These are phyloP conservation scores for Metarhizium rileyi DNA, from an alignment of 2,329 filamentous ascomycete species.

Conservation along the genomic window DNA sequence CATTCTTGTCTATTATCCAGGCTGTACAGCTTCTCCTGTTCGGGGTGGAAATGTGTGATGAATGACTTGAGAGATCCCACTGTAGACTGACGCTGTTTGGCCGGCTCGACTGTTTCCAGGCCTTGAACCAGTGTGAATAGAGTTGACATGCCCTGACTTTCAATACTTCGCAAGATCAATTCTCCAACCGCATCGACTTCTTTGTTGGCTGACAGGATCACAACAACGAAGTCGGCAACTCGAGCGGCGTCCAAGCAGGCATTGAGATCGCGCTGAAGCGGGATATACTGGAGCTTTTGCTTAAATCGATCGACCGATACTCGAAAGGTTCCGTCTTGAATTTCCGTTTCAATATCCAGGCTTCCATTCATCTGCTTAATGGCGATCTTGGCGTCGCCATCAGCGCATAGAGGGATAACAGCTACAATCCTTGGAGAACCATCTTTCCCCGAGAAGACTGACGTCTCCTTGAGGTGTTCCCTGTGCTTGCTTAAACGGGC, in stretches of 20 bases:
- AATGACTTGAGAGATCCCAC: constrained; percentile 80
- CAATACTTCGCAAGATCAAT: constrained; percentile 73
- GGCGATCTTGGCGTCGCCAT: constrained; percentile 57
- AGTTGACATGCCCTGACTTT: constrained; percentile 90
- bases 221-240: constrained; percentile 82
- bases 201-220: constrained; percentile 71
- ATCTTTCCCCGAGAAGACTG: constrained; percentile 76
- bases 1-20: constrained; percentile 85
- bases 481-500: constrained; percentile 73
- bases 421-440: constrained; percentile 83
- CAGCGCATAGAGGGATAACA: constrained; percentile 71
- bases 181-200: constrained; percentile 83
- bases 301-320: constrained; percentile 84
- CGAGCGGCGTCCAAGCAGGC: constrained; percentile 77
- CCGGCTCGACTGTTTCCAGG: constrained; percentile 66
- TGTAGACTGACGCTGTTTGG: constrained; percentile 68
- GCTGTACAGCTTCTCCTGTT: constrained; percentile 83
- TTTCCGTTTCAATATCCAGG: constrained; percentile 64
- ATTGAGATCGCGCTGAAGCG: constrained; percentile 62
- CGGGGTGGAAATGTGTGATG: constrained; percentile 89
- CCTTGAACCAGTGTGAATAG: constrained; percentile 78
- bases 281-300: constrained; percentile 82
- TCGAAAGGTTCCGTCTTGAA: constrained; percentile 49
- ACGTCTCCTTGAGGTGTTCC: constrained; percentile 69
- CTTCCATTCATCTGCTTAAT: constrained; percentile 65